Evolutionary conservation across 768 basidiomycete species (phyloP).

Genomic region (Coprinellus micaceus): DNA sequence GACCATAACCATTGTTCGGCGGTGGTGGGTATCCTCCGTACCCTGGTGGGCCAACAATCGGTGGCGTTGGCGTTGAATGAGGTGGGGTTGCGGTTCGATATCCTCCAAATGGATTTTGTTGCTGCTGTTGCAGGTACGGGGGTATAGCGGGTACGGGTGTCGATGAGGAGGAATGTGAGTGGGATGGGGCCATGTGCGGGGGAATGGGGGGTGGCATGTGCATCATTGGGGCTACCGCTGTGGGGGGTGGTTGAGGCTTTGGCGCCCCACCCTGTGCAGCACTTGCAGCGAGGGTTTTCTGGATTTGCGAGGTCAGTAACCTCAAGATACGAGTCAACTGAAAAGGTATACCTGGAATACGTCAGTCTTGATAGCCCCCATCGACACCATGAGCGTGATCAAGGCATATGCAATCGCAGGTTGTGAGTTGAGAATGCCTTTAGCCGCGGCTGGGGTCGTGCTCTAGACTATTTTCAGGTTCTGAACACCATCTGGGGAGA

Average conservation of each 20-base stretch:
- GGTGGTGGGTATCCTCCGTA: constrained; percentile 18
- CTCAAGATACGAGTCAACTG: not conserved
- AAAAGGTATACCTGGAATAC: constrained; percentile 58
- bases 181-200: constrained; percentile 15
- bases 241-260: constrained; percentile 11
- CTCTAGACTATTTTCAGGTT: constrained; percentile 41
- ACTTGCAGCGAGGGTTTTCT: constrained; percentile 66
- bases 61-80: constrained; percentile 14
- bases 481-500: not conserved
- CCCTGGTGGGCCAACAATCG: constrained; percentile 7
- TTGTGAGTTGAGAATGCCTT: constrained; percentile 64
- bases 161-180: constrained; percentile 24
- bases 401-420: constrained; percentile 77
- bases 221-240: constrained; percentile 10
- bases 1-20: constrained; percentile 22
- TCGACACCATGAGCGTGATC: constrained; percentile 72
- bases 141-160: constrained; percentile 45
- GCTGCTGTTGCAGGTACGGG: constrained; percentile 36
- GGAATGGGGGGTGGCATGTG: not conserved
- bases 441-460: constrained; percentile 69
- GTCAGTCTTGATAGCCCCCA: constrained; percentile 70
- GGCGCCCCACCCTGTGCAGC: constrained; percentile 25
- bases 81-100: constrained; percentile 32
- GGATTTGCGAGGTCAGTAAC: not conserved
- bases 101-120: constrained; percentile 12